phyloP scores from a whole-genome alignment of 2,329 filamentous ascomycete species.

The Xylaria sp. region DNA sequence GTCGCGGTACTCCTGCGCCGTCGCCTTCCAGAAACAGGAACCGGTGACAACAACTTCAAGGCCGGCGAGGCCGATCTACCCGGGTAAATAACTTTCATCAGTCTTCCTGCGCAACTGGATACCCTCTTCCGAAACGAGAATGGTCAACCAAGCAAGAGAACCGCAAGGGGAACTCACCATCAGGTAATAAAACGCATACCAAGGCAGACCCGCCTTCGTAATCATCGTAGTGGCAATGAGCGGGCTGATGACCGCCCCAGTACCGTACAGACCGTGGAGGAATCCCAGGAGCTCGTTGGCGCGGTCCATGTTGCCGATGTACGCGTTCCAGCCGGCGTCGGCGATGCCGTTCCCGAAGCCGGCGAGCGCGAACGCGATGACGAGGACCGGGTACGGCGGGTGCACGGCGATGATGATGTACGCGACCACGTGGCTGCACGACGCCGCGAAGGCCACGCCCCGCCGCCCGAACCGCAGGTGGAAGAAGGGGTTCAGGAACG shows the following conservation, averaged over 20 bases:
- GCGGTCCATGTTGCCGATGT: constrained; percentile 72
- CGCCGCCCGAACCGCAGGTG: constrained; percentile 67
- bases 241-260: constrained; percentile 75
- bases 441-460: constrained; percentile 72
- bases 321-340: constrained; percentile 67
- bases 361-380: constrained; percentile 72
- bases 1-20: constrained; percentile 64
- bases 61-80: constrained; percentile 61
- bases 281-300: constrained; percentile 77
- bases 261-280: constrained; percentile 74
- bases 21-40: constrained; percentile 68
- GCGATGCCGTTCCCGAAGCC: constrained; percentile 77
- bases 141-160: constrained; percentile 38
- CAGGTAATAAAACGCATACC: constrained; percentile 80
- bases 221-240: constrained; percentile 78
- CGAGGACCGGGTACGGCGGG: constrained; percentile 74
- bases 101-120: not conserved
- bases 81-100: not conserved
- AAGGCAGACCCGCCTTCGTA: constrained; percentile 67
- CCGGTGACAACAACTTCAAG: constrained; percentile 64
- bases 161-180: constrained; percentile 65
- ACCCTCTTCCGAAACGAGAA: not conserved
- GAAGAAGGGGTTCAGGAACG: constrained; percentile 57
- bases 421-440: constrained; percentile 69
- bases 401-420: constrained; percentile 73